Evolutionary conservation across 495 filamentous ascomycete species (phyloP).

Genomic region (Niebla homalea): DNA sequence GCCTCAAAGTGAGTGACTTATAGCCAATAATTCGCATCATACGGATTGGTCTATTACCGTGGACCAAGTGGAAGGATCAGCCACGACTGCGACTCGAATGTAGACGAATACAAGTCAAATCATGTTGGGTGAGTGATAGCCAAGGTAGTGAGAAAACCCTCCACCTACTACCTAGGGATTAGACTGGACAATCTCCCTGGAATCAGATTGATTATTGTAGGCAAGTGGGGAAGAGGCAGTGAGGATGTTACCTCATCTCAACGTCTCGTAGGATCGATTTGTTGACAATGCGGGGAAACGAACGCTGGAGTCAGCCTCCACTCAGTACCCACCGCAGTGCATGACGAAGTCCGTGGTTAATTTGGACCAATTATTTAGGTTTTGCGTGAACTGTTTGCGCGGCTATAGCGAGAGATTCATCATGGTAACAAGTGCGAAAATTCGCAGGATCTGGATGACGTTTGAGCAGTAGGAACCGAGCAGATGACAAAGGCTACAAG

Average conservation of each 20-base stretch:
- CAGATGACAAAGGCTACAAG: neutral
- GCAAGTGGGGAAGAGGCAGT: no score
- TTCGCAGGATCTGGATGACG: neutral
- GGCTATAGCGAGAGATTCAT: slow-evolving; percentile 7
- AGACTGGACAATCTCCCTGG: no score
- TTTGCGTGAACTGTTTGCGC: slow-evolving; percentile 14
- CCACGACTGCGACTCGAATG: neutral
- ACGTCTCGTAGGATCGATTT: neutral
- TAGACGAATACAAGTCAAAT: neutral
- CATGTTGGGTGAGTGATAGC: neutral
- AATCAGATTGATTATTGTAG: no score
- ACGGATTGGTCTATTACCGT: neutral
- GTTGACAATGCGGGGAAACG: neutral
- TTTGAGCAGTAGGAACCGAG: neutral
- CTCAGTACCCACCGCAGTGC: neutral
- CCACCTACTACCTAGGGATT: neutral
- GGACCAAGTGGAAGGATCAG: neutral
- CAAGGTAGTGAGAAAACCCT: neutral
- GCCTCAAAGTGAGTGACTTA: neutral
- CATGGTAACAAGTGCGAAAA: neutral
- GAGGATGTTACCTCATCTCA: neutral
- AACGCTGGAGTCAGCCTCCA: neutral
- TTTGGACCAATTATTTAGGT: slow-evolving; percentile 6
- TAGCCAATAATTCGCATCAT: neutral
- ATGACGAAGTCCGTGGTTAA: neutral